These are phyloP conservation scores for Hemisphaericaspora xylofermentans DNA, from an alignment of 1,139 yeast genomes.

Conservation along the genomic window DNA sequence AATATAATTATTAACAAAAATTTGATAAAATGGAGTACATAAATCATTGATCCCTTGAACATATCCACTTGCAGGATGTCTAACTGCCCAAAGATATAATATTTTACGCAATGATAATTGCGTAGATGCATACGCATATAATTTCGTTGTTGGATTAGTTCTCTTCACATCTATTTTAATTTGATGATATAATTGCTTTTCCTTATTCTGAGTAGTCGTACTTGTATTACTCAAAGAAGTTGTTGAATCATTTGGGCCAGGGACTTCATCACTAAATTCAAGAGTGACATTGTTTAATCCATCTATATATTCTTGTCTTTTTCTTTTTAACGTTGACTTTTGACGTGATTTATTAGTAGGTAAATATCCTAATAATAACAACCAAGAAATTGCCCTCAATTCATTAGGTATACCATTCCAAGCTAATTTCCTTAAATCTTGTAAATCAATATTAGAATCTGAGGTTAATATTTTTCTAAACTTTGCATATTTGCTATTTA, in stretches of 20 bases:
- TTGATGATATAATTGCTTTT: conserved; percentile 90
- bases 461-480: conserved; percentile 64
- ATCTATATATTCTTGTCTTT: conserved; percentile 82
- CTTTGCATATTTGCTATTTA: conserved; percentile 60
- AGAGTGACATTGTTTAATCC: conserved; percentile 47
- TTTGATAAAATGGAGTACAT: conserved; percentile 90
- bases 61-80: conserved; percentile 98
- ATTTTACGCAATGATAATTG: conserved; percentile 80
- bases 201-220: conserved; percentile 30
- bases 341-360: conserved; percentile 85
- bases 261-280: conserved; percentile 50
- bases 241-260: conserved; percentile 17
- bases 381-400: conserved; percentile 87
- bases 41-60: conserved; percentile 98
- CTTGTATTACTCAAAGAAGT: conserved; percentile 19
- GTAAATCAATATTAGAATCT: conserved; percentile 55
- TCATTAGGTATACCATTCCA: conserved; percentile 94
- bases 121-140: conserved; percentile 68
- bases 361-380: conserved; percentile 79
- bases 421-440: conserved; percentile 71
- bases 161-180: conserved; percentile 93
- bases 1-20: conserved; percentile 72
- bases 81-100: conserved; percentile 89
- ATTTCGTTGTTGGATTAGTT: conserved; percentile 80
- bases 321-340: conserved; percentile 64